phyloP scores from a whole-genome alignment of 2,329 filamentous ascomycete genomes.

The Tolypocladium album region DNA sequence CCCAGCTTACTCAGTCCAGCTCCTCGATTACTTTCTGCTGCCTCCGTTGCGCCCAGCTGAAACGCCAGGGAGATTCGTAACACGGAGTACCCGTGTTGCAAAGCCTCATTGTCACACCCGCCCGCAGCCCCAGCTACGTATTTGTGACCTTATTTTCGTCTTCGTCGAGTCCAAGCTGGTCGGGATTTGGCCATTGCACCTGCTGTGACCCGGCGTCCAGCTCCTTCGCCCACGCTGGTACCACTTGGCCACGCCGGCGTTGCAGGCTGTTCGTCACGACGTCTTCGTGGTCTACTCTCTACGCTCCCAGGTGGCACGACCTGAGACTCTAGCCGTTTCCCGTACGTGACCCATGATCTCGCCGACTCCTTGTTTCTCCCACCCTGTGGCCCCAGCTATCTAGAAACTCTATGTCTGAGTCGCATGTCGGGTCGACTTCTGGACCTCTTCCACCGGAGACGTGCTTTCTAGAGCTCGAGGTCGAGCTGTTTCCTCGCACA shows the following conservation, averaged over 20 bases:
- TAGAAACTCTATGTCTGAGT: neutral
- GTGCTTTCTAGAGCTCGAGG: neutral
- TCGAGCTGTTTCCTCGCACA: neutral
- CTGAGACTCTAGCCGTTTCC: conserved; percentile 4
- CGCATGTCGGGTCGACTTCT: neutral
- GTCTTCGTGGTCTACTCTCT: neutral
- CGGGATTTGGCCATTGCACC: neutral
- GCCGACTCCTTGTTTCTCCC: conserved; percentile 1
- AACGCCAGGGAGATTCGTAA: conserved; percentile 10
- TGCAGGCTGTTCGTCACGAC: neutral
- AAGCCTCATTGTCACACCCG: neutral
- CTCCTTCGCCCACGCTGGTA: neutral
- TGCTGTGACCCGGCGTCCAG: neutral
- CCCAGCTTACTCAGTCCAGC: conserved; percentile 6
- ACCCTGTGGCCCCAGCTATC: conserved; percentile 5
- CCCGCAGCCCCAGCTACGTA: neutral
- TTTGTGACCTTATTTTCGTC: conserved; percentile 2
- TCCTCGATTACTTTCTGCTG: conserved; percentile 1
- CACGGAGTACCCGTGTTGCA: neutral
- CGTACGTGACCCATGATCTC: conserved; percentile 1
- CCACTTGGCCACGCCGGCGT: neutral
- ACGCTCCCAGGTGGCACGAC: neutral
- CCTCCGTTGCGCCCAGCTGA: conserved; percentile 13
- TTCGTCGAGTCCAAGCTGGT: neutral
- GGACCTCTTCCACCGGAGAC: neutral